Base-by-base conservation (phyloP, 352 stramenopile genomes). In the Pythium brachiatum region DNA sequence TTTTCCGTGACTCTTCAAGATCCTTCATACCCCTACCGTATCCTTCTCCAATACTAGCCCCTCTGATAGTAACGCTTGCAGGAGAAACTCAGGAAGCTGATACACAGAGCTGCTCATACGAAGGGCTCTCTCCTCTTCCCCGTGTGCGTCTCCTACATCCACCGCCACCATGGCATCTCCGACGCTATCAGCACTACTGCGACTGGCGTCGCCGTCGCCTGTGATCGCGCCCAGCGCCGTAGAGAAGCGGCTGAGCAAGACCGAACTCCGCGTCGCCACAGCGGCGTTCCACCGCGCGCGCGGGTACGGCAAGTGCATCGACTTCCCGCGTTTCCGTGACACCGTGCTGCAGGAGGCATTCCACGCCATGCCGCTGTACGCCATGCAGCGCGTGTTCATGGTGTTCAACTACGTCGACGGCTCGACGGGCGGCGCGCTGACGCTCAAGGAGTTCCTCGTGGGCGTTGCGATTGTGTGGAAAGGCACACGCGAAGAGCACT, bases 241-340 rank as follows among this genome's bases (percentile, higher is more conserved):
- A 1, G 55, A 64, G 20, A 68, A 55, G 31, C 69, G 68, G 11
- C 57, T 85, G 13, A 62, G 60, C 25, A 70, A 60, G 38, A 39
- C 53, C 7, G 73, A 83, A 23, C 53, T 60, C 13, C 57, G 69
- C 29, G 34, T 68, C 15, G 66, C 53, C 7, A 75, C 51, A 7
- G 61, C 47, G 8, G 68, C 73, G 11, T 88, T 83, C 65, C 64
- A 86, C 44, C 74, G 76, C 53, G 68, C 74, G 29, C 70, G 74
- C 2, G 76, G 76, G 0, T 70, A 86, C 44, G 62, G 58, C 6
- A 25, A 68, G 6, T 41, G 53, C 15, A 56, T 88, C 1, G 48
- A 70, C 46, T 69, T 73, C 26, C 53, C 55, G 12, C 64, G 61
- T 15, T 84, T 88, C 58, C 63, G 56, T 16, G 66, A 78, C 51